Percentiles rank a stretch among this genome's conserved stretches.
These are phyloP conservation scores for Pseudomassariella vexata DNA, from an alignment of 2,329 filamentous ascomycete genomes.

Conservation along the genomic window DNA sequence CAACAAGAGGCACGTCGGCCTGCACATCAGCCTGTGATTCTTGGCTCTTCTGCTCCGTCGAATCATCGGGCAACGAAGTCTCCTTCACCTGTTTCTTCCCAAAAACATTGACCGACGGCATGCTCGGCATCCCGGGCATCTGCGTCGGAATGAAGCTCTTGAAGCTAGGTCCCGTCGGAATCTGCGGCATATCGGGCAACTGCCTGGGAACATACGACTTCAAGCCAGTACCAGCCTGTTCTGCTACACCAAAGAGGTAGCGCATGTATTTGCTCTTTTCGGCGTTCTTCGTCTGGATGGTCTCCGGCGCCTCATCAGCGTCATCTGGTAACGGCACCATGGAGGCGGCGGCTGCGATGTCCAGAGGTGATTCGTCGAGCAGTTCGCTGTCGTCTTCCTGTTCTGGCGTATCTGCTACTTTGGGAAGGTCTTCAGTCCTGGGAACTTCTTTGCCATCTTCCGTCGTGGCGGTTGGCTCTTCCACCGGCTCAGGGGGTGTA, in stretches of 20 bases:
- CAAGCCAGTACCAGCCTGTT: constrained; percentile 40
- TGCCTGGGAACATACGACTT: constrained; percentile 40
- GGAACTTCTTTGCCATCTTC: constrained; percentile 23
- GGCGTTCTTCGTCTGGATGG: constrained; percentile 26
- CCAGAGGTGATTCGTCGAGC: constrained; percentile 40
- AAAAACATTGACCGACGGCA: constrained; percentile 24
- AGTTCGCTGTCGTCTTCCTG: constrained; percentile 15
- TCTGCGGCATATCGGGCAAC: constrained; percentile 29
- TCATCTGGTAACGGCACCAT: constrained; percentile 41
- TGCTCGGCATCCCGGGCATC: constrained; percentile 25
- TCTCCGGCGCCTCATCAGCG: constrained; percentile 23
- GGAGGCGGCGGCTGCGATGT: constrained; percentile 47
- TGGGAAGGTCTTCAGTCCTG: constrained; percentile 16
- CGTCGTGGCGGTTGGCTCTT: constrained; percentile 26
- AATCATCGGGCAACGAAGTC: background rate
- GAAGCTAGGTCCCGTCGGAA: constrained; percentile 26
- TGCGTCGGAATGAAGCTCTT: constrained; percentile 25
- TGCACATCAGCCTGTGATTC: constrained; percentile 1
- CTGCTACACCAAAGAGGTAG: constrained; percentile 43
- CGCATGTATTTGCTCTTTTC: constrained; percentile 39
- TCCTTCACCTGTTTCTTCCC: constrained; percentile 8
- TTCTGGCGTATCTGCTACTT: constrained; percentile 16
- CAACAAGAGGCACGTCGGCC: background rate
- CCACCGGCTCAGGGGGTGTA: constrained; percentile 29
- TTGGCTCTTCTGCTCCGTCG: too few species aligned